phyloP scores from a whole-genome alignment of 768 basidiomycete genomes.

The Astraeus odoratus region DNA sequence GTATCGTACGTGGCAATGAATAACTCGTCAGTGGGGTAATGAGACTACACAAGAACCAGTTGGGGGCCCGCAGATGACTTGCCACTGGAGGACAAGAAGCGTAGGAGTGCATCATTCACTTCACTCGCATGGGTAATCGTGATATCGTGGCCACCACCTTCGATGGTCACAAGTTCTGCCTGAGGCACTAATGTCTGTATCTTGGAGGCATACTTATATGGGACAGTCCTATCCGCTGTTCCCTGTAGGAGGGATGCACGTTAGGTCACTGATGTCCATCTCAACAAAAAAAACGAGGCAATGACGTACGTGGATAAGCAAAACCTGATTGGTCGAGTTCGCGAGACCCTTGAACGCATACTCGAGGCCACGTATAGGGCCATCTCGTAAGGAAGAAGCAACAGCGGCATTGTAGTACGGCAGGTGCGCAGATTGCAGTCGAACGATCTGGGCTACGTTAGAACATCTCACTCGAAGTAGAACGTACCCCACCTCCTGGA shows the following conservation, averaged over 20 bases:
- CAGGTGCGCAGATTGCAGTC: slow-evolving; percentile 72
- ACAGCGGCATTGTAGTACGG: slow-evolving; percentile 69
- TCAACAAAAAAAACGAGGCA: neutral
- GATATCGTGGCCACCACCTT: slow-evolving; percentile 24
- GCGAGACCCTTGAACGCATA: slow-evolving; percentile 46
- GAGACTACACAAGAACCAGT: neutral
- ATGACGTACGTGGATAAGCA: slow-evolving; percentile 56
- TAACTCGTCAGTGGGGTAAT: too few relatives aligned
- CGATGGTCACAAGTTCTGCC: slow-evolving; percentile 24
- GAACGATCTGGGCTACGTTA: slow-evolving; percentile 46
- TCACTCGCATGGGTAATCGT: slow-evolving; percentile 26
- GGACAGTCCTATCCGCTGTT: slow-evolving; percentile 28
- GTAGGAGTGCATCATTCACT: slow-evolving; percentile 23
- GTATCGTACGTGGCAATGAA: too few relatives aligned
- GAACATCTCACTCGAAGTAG: neutral
- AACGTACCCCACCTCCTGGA: slow-evolving; percentile 35
- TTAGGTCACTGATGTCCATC: neutral
- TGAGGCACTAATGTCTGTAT: slow-evolving; percentile 25
- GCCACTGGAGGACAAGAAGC: slow-evolving; percentile 15
- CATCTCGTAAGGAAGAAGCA: slow-evolving; percentile 69
- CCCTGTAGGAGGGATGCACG: slow-evolving; percentile 15
- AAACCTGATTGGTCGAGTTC: slow-evolving; percentile 41
- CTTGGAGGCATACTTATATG: slow-evolving; percentile 25
- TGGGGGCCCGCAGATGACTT: slow-evolving; percentile 4
- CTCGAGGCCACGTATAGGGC: slow-evolving; percentile 59